Evolutionary conservation across 257 asterid genomes (phyloP).

Genomic region (Rubia yunnanensis): DNA sequence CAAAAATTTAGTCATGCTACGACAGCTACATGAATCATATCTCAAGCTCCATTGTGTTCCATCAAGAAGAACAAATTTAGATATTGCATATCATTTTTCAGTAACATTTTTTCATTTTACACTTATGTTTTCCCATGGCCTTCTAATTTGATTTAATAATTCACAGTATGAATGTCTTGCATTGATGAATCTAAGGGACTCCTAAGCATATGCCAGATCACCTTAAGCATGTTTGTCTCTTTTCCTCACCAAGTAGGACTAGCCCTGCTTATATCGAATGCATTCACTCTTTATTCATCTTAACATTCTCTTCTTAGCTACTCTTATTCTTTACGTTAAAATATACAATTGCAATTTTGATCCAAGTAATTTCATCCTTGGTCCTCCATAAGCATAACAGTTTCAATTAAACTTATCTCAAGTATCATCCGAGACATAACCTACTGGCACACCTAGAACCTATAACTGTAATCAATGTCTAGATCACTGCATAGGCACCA

Average conservation of each 20-base stretch:
- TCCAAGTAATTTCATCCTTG: not conserved
- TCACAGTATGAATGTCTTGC: not conserved
- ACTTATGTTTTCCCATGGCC: not conserved
- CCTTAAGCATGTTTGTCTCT: not conserved
- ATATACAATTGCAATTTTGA: not conserved
- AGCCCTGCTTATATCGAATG: not conserved
- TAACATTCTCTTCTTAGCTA: not conserved
- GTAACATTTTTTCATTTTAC: not conserved
- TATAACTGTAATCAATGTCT: not conserved
- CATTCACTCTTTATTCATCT: not conserved
- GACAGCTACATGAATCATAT: no score
- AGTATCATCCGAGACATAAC: not conserved
- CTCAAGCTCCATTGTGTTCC: no score
- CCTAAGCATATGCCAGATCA: not conserved
- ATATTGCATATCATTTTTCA: not conserved
- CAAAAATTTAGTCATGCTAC: no score
- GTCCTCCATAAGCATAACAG: not conserved
- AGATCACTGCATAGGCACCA: not conserved
- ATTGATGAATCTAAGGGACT: not conserved
- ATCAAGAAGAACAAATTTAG: no score
- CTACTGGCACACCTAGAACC: not conserved
- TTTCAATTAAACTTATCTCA: not conserved
- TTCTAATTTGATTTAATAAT: not conserved
- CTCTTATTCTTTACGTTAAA: not conserved
- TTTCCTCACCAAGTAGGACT: not conserved